These are phyloP conservation scores for Prorocentrum cordatum DNA, from an alignment of 169 alveolate genomes.

Conservation along the genomic window DNA sequence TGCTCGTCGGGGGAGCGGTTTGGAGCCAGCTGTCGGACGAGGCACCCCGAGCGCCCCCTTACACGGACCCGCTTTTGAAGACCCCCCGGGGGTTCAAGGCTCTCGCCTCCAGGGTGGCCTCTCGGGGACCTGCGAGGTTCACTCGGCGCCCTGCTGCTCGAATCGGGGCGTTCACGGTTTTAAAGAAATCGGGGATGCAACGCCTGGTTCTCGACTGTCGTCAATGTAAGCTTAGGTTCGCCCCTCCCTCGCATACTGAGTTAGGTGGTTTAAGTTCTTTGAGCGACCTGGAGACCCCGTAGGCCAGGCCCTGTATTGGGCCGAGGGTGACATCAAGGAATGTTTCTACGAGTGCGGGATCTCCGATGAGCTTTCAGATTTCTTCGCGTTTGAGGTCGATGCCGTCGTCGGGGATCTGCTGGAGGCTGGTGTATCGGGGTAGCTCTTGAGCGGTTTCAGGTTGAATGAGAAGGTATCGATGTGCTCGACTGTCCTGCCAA, in stretches of 20 bases:
- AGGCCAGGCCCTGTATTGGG: not conserved
- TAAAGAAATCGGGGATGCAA: not conserved
- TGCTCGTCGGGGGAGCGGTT: not conserved
- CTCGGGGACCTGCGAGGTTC: not conserved
- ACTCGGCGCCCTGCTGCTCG: not conserved
- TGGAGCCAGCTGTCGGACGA: no score
- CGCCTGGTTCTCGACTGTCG: constrained; percentile 1
- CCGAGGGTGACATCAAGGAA: not conserved
- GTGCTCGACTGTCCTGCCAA: not conserved
- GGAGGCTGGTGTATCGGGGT: not conserved
- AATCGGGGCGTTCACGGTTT: not conserved
- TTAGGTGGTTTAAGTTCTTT: not conserved
- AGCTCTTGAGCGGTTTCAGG: not conserved
- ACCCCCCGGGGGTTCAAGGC: not conserved
- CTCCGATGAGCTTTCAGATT: not conserved
- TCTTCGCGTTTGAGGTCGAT: not conserved
- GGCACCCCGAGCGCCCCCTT: not conserved
- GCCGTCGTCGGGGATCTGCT: not conserved
- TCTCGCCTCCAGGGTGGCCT: not conserved
- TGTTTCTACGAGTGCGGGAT: not conserved
- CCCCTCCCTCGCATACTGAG: not conserved
- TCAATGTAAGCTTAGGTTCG: not conserved
- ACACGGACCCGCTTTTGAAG: not conserved
- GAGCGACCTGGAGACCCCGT: not conserved
- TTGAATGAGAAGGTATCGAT: not conserved